Percentiles rank a stretch among this genome's conserved stretches.
These are phyloP conservation scores for Firmiana major DNA, from an alignment of 345 rosid genomes.

Conservation along the genomic window DNA sequence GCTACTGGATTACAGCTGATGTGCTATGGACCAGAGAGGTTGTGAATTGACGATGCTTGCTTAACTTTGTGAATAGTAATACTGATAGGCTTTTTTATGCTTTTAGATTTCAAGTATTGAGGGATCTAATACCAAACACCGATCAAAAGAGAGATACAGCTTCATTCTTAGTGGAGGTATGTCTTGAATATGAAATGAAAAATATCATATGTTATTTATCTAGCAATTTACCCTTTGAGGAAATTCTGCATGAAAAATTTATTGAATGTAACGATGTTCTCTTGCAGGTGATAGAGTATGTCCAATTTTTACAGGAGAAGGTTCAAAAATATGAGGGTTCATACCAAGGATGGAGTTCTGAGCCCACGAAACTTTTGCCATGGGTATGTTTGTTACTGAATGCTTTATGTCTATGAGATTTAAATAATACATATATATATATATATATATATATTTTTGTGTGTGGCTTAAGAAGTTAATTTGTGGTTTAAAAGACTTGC, in stretches of 20 bases:
- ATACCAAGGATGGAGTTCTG: slow-evolving; percentile 76
- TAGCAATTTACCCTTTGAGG: background rate
- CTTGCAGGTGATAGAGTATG: slow-evolving; percentile 84
- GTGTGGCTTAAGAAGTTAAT: background rate
- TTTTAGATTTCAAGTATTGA: slow-evolving; percentile 86
- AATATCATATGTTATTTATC: background rate
- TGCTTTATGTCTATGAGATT: background rate
- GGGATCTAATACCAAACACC: slow-evolving; percentile 80
- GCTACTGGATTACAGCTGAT: background rate
- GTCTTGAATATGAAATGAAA: background rate
- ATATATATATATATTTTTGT: too few relatives aligned
- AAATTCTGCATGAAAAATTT: background rate
- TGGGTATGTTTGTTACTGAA: slow-evolving; percentile 50
- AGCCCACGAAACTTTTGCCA: slow-evolving; percentile 72
- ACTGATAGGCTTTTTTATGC: background rate
- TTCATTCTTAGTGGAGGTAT: slow-evolving; percentile 89
- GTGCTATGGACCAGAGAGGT: background rate
- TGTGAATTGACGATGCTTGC: background rate
- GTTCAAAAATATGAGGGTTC: slow-evolving; percentile 84
- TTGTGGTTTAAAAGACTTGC: background rate
- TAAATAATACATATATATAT: background rate
- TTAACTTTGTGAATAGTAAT: background rate
- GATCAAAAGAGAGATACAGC: slow-evolving; percentile 94
- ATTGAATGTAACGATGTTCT: slow-evolving; percentile 8
- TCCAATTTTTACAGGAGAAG: slow-evolving; percentile 76